Base-by-base conservation (phyloP, 495 filamentous ascomycete genomes). In the Neurospora sp. region DNA sequence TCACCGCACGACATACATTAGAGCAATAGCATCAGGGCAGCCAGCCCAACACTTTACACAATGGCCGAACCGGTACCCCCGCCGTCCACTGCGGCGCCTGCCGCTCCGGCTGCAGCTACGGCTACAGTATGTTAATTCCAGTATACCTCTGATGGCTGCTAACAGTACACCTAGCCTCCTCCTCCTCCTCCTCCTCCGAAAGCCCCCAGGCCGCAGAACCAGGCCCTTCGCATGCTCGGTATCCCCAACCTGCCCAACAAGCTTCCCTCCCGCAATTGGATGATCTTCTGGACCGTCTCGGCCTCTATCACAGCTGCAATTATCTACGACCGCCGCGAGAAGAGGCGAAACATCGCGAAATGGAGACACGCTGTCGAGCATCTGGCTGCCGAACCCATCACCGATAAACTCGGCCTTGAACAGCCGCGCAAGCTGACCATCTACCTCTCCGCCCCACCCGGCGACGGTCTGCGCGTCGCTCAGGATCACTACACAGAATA, bases 401-500 rank as follows among this genome's bases (percentile, higher is more conserved):
- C 88, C 1, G 73, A 71, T 61, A 53, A 71, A 12, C 79, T 90
- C 68, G 87, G 91, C 16, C 82, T 81, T 48, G 85, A 88, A 74
- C 90, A 97, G 80, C 92, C 93, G 20, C 90, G 96, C 44, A 95
- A 91, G 76, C 82, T 98, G 61, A 97, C 93, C 18, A 88, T 99
- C 44, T 95, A 92, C 79, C 85, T 99, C 59, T 86, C 93, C 69
- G 90, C 91, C 7, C 94, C 96, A 1, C 96, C 96, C 0, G 92
- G 90, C 20, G 94, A 97, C 82, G 90, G 93, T 5, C 82, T 98
- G 40, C 86, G 93, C 38, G 81, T 88, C 2, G 91, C 94, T 35
- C 91, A 95, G 71, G 96, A 98, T 59, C 93, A 98, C 80, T 99
- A 96, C 82, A 91, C 93, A 69, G 93, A 97, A 78, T 98, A 97